A percentile compares a stretch with the other conserved stretches of the same genome.
These are phyloP conservation scores for Trichosporon sp. DNA, from an alignment of 1,284 basidiomycete genomes.

Conservation along the genomic window DNA sequence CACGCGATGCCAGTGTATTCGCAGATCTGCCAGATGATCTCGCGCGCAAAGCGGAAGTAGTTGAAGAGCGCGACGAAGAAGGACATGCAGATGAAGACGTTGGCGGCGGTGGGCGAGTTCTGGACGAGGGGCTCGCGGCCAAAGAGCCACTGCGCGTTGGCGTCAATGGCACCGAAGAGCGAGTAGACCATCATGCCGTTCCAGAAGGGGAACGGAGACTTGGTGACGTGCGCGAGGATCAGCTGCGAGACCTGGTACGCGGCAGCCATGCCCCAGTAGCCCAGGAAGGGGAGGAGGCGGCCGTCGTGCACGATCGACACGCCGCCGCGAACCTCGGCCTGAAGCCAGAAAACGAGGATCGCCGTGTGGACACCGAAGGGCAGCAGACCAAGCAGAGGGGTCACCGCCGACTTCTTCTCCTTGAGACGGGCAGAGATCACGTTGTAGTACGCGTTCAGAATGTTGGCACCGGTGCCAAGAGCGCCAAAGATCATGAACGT, in stretches of 20 bases:
- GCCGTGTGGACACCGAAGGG: slow-evolving; percentile 74
- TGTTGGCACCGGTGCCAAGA: slow-evolving; percentile 78
- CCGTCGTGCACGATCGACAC: slow-evolving; percentile 61
- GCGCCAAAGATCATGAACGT: slow-evolving; percentile 81
- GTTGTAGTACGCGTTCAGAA: slow-evolving; percentile 76
- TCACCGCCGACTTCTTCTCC: slow-evolving; percentile 58
- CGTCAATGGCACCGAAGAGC: slow-evolving; percentile 76
- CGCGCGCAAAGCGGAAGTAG: slow-evolving; percentile 76
- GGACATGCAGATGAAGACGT: slow-evolving; percentile 65
- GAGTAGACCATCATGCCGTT: slow-evolving; percentile 86
- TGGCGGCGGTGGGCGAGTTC: slow-evolving; percentile 61
- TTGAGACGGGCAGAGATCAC: slow-evolving; percentile 65
- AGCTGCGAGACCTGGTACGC: slow-evolving; percentile 77
- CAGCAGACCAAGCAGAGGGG: slow-evolving; percentile 72
- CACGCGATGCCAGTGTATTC: slow-evolving; percentile 85
- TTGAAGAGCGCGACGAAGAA: slow-evolving; percentile 65
- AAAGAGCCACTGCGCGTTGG: slow-evolving; percentile 70
- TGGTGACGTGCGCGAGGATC: slow-evolving; percentile 91
- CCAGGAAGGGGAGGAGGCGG: slow-evolving; percentile 81
- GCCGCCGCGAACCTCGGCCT: slow-evolving; percentile 62
- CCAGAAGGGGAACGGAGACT: slow-evolving; percentile 80
- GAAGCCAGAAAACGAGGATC: slow-evolving; percentile 78
- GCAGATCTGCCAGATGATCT: slow-evolving; percentile 83
- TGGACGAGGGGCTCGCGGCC: slow-evolving; percentile 57
- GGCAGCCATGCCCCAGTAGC: slow-evolving; percentile 80